Evolutionary conservation across 192 early-diverging fungal species (phyloP).

Genomic region (Allomyces macrogynus): DNA sequence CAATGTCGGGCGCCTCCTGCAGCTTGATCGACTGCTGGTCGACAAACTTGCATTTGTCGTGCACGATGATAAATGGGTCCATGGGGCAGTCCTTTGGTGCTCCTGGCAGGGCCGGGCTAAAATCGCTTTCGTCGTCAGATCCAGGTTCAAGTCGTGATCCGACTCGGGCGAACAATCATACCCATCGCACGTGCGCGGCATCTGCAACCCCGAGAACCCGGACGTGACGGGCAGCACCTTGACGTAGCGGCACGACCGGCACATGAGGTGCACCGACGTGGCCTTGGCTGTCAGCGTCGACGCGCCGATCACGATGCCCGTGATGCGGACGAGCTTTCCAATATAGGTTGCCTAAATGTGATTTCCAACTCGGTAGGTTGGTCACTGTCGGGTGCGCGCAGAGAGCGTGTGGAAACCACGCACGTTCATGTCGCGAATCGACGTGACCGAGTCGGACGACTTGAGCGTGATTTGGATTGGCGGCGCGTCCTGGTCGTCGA

Average conservation of each 20-base stretch:
- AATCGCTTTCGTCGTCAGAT: neutral
- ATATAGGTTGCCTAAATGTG: constrained; percentile 24
- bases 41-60: constrained; percentile 87
- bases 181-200: constrained; percentile 80
- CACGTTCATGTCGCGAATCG: constrained; percentile 78
- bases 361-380: constrained; percentile 2
- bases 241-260: constrained; percentile 63
- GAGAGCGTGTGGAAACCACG: constrained; percentile 5
- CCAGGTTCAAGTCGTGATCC: neutral
- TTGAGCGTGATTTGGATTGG: constrained; percentile 77
- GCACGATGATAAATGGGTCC: constrained; percentile 84
- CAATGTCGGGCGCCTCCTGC: constrained; percentile 90
- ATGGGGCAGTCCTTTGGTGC: constrained; percentile 44
- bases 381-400: neutral
- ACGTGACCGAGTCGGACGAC: constrained; percentile 66
- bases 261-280: constrained; percentile 70
- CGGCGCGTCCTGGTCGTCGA: constrained; percentile 32
- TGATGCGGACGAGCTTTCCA: constrained; percentile 79
- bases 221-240: constrained; percentile 60
- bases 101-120: constrained; percentile 12
- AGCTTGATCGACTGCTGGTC: constrained; percentile 95
- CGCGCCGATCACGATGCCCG: constrained; percentile 89
- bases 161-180: constrained; percentile 9
- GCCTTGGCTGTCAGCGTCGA: constrained; percentile 73
- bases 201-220: constrained; percentile 62